These are phyloP conservation scores for Coemansia brasiliensis DNA, from an alignment of 192 early-diverging fungal genomes.

Conservation along the genomic window DNA sequence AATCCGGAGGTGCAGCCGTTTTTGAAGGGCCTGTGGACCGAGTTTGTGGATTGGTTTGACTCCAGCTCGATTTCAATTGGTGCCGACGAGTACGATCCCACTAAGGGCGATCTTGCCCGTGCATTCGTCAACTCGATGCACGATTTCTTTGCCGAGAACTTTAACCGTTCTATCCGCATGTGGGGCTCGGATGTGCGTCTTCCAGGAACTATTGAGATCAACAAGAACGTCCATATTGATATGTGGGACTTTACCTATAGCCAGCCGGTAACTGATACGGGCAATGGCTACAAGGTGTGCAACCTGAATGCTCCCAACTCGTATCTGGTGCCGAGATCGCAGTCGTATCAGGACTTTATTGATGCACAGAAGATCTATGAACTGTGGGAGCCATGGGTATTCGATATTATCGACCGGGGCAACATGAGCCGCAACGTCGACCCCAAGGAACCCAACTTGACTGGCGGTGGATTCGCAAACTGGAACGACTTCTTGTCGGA, in stretches of 20 bases:
- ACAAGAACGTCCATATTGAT: conserved; percentile 36
- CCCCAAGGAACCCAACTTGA: conserved; percentile 33
- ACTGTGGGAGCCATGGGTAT: conserved; percentile 49
- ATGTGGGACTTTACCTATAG: conserved; percentile 33
- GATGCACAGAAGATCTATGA: conserved; percentile 42
- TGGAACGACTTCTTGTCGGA: conserved; percentile 52
- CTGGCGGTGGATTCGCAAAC: conserved; percentile 48
- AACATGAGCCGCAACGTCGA: conserved; percentile 41
- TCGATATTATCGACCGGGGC: conserved; percentile 42
- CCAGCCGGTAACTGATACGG: conserved; percentile 33
- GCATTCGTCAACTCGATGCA: conserved; percentile 44
- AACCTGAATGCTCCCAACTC: conserved; percentile 50
- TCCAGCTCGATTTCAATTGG: conserved; percentile 48
- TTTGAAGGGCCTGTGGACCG: conserved; percentile 43
- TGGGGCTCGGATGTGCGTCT: conserved; percentile 54
- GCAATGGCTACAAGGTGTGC: conserved; percentile 39
- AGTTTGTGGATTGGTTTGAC: conserved; percentile 54
- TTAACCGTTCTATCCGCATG: conserved; percentile 45
- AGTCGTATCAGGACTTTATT: conserved; percentile 35
- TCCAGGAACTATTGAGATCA: conserved; percentile 42
- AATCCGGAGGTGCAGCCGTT: conserved; percentile 45
- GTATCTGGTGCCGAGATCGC: conserved; percentile 50
- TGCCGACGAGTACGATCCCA: conserved; percentile 50
- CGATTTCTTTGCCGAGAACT: conserved; percentile 42
- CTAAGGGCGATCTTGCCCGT: conserved; percentile 45